Conservation (phyloP, 768 basidiomycete genomes). For the Leccinum barrowsii region DNA sequence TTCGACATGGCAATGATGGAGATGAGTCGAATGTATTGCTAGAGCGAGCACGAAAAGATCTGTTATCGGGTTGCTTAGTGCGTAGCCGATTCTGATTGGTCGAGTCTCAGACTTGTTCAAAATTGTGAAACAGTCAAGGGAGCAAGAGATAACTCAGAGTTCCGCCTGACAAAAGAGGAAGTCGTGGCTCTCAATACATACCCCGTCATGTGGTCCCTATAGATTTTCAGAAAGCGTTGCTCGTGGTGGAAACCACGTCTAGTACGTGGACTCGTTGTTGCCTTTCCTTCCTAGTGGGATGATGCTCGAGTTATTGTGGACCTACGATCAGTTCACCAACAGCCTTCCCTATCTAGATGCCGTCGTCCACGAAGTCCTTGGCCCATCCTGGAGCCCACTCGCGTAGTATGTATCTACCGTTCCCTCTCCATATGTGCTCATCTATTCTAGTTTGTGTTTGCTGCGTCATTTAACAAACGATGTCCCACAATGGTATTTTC, state of each 20-base stretch:
- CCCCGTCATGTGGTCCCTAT: neutral
- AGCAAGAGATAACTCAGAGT: constrained; percentile 23
- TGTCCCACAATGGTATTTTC: neutral
- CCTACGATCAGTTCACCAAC: constrained; percentile 49
- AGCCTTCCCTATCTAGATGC: constrained; percentile 45
- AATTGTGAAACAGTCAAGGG: constrained; percentile 32
- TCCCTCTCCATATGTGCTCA: no score
- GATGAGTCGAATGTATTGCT: constrained; percentile 39
- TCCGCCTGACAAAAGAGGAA: constrained; percentile 27
- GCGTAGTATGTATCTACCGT: constrained; percentile 3
- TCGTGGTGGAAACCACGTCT: constrained; percentile 20
- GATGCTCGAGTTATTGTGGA: constrained; percentile 51
- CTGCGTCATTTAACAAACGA: neutral
- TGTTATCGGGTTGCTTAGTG: constrained; percentile 25
- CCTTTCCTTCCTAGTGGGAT: constrained; percentile 42
- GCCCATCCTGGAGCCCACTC: constrained; percentile 25
- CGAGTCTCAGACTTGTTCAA: neutral
- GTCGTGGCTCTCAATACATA: constrained; percentile 18
- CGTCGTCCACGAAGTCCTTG: constrained; percentile 35
- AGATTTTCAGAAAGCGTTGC: constrained; percentile 14
- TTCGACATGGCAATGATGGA: constrained; percentile 34
- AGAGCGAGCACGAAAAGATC: constrained; percentile 32
- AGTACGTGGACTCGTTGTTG: no score
- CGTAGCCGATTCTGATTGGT: neutral
- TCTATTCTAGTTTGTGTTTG: no score